phyloP scores from a whole-genome alignment of 192 early-diverging fungal species.

The Coemansia sp. region DNA sequence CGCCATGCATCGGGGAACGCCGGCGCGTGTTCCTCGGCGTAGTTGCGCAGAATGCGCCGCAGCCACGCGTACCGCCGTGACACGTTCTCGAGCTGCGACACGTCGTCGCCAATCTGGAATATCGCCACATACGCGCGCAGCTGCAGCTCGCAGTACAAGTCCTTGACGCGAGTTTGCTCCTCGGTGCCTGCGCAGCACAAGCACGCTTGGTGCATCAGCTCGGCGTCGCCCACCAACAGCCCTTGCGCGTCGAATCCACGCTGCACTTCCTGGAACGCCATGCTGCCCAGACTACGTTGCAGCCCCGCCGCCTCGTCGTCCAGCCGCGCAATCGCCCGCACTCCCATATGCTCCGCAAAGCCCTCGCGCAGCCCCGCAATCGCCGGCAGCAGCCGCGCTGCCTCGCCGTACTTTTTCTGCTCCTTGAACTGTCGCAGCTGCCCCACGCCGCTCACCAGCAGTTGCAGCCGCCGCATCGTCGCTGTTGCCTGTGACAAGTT shows the following conservation, averaged over 20 bases:
- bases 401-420: constrained; percentile 75
- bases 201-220: constrained; percentile 72
- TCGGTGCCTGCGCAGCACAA: constrained; percentile 74
- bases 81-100: constrained; percentile 80
- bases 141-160: constrained; percentile 81
- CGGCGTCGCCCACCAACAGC: constrained; percentile 51
- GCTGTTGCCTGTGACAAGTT: constrained; percentile 83
- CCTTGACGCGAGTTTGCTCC: constrained; percentile 55
- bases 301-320: constrained; percentile 61
- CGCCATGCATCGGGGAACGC: constrained; percentile 82
- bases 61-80: constrained; percentile 92
- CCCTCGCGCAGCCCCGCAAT: constrained; percentile 75
- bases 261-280: constrained; percentile 76
- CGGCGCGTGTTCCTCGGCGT: constrained; percentile 81
- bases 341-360: constrained; percentile 72
- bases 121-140: constrained; percentile 80
- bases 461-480: constrained; percentile 80
- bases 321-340: constrained; percentile 74
- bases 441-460: constrained; percentile 77
- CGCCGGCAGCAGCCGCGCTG: constrained; percentile 76
- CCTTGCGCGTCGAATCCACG: constrained; percentile 68
- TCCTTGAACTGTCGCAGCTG: constrained; percentile 68
- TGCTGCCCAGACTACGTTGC: constrained; percentile 61
- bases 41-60: constrained; percentile 82
- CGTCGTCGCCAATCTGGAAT: constrained; percentile 72